A percentile compares a stretch with the other conserved stretches of the same genome.
These are phyloP conservation scores for Pleurotus salmoneostramineus DNA, from an alignment of 768 basidiomycete species.

Conservation along the genomic window DNA sequence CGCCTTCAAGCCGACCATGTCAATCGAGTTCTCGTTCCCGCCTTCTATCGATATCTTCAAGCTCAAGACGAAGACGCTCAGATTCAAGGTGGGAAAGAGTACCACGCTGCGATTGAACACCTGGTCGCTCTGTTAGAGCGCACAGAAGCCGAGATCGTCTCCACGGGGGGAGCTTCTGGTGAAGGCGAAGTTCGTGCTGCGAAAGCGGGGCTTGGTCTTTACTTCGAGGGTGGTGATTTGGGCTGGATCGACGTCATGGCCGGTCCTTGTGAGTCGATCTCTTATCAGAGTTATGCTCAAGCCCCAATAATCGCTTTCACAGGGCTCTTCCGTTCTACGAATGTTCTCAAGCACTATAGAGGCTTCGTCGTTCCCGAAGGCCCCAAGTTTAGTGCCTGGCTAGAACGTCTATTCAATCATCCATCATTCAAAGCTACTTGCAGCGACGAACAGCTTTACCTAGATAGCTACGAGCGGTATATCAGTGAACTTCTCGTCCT, in stretches of 20 bases:
- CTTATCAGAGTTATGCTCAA: slow-evolving; percentile 1
- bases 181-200: slow-evolving; percentile 35
- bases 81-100: slow-evolving; percentile 48
- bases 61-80: slow-evolving; percentile 57
- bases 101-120: slow-evolving; percentile 42
- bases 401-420: neutral
- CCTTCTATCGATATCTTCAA: slow-evolving; percentile 74
- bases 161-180: slow-evolving; percentile 31
- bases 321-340: slow-evolving; percentile 69
- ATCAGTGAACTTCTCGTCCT: slow-evolving; percentile 6
- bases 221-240: slow-evolving; percentile 53
- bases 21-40: slow-evolving; percentile 59
- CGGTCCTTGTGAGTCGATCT: slow-evolving; percentile 54
- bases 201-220: slow-evolving; percentile 48
- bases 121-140: slow-evolving; percentile 55
- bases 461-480: slow-evolving; percentile 71
- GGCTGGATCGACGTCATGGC: slow-evolving; percentile 67
- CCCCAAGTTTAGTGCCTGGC: neutral
- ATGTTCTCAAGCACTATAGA: slow-evolving; percentile 28
- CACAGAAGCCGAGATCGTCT: slow-evolving; percentile 42
- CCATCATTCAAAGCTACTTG: slow-evolving; percentile 60
- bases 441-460: slow-evolving; percentile 61
- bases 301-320: slow-evolving; percentile 3
- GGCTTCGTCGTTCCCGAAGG: neutral
- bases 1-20: slow-evolving; percentile 68